These are phyloP conservation scores for Hypoxylon perforatum DNA, from an alignment of 495 filamentous ascomycete genomes.

Conservation along the genomic window DNA sequence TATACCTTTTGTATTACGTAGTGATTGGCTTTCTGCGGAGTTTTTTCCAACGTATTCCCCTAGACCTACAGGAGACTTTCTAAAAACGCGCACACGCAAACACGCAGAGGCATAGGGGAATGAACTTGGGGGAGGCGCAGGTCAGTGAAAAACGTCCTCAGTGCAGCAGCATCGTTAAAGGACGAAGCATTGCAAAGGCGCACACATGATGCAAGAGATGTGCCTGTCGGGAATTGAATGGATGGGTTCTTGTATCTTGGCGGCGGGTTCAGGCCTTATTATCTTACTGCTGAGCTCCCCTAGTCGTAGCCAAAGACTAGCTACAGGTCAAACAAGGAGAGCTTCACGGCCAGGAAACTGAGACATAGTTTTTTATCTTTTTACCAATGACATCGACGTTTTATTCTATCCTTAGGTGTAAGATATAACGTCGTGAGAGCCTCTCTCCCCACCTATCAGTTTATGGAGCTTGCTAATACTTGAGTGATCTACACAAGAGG, in stretches of 20 bases:
- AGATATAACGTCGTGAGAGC: background rate
- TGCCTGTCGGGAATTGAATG: constrained; percentile 13
- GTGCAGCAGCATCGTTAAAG: constrained; percentile 20
- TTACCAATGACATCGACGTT: background rate
- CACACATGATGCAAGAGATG: constrained; percentile 14
- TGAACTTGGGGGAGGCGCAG: constrained; percentile 3
- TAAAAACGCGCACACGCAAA: background rate
- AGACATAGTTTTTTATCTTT: background rate
- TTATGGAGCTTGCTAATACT: no score
- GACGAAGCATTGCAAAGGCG: constrained; percentile 17
- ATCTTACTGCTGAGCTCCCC: constrained; percentile 1
- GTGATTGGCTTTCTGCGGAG: constrained; percentile 27
- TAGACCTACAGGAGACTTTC: constrained; percentile 14
- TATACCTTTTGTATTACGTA: constrained; percentile 35
- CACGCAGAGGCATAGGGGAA: constrained; percentile 14
- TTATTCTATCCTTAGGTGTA: background rate
- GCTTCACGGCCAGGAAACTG: constrained; percentile 24
- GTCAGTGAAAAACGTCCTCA: constrained; percentile 19
- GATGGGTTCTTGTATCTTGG: no score
- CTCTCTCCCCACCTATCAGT: background rate
- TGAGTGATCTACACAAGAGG: no score
- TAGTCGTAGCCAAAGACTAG: constrained; percentile 18
- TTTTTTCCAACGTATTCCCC: constrained; percentile 8
- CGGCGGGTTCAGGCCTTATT: constrained; percentile 19
- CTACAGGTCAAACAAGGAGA: constrained; percentile 8